Conservation (phyloP, 495 filamentous ascomycete genomes). For the Filosporella fistucella region DNA sequence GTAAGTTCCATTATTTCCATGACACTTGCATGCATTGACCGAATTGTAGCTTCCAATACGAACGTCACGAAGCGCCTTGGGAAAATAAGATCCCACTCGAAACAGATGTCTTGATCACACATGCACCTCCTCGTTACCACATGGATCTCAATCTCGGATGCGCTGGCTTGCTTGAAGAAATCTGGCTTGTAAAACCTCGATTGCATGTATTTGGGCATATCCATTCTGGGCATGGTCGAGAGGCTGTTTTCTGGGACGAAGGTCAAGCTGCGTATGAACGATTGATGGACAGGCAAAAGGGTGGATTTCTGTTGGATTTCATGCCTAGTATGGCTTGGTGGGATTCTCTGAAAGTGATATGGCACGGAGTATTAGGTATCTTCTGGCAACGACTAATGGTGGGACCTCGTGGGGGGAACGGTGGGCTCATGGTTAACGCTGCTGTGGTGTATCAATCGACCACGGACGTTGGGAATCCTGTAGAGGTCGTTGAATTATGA, state of each 20-base stretch:
- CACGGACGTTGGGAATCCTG: conserved; percentile 57
- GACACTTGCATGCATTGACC: neutral
- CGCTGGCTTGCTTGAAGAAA: conserved; percentile 64
- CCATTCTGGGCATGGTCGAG: conserved; percentile 62
- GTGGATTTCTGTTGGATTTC: conserved; percentile 44
- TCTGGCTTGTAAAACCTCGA: conserved; percentile 73
- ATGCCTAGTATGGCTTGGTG: conserved; percentile 49
- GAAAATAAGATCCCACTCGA: conserved; percentile 55
- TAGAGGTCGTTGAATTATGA: conserved; percentile 52
- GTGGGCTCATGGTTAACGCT: conserved; percentile 71
- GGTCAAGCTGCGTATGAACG: conserved; percentile 68
- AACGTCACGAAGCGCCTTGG: conserved; percentile 39
- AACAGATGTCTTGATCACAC: conserved; percentile 82
- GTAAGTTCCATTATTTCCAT: conserved; percentile 23
- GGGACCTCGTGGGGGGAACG: conserved; percentile 52
- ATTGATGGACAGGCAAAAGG: conserved; percentile 43
- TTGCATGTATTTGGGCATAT: conserved; percentile 91
- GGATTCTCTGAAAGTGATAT: conserved; percentile 54
- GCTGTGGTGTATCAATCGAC: conserved; percentile 65
- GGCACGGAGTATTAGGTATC: conserved; percentile 58
- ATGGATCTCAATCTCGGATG: conserved; percentile 74
- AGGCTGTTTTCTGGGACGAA: conserved; percentile 74
- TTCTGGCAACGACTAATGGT: conserved; percentile 69
- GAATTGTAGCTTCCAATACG: conserved; percentile 41
- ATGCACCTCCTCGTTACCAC: conserved; percentile 68